These are phyloP conservation scores for Peronosclerospora sorghi DNA, from an alignment of 352 stramenopile species.

Conservation along the genomic window DNA sequence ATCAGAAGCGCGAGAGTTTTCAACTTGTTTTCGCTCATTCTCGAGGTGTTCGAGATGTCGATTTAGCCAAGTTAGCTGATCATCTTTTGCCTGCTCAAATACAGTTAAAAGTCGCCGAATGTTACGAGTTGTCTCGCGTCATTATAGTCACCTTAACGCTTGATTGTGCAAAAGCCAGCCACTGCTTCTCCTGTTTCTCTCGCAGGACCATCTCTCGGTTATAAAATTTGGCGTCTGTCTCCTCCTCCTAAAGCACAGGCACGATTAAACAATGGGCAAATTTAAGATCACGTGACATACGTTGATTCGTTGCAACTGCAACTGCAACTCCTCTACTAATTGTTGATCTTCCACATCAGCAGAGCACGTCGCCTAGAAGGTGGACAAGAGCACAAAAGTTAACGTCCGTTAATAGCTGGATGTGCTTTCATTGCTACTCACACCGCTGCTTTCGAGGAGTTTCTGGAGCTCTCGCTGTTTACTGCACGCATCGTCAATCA, in stretches of 20 bases:
- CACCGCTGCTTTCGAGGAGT: constrained; percentile 17
- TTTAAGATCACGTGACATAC: constrained; percentile 4
- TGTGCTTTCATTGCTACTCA: constrained; percentile 8
- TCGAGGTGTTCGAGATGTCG: constrained; percentile 23
- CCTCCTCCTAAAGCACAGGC: constrained; percentile 9
- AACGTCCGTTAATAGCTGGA: no score
- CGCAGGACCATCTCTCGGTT: constrained; percentile 23
- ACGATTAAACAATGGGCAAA: not conserved
- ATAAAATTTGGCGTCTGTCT: constrained; percentile 13
- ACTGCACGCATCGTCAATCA: constrained; percentile 5
- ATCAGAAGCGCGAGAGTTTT: constrained; percentile 9
- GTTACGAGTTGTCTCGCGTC: not conserved
- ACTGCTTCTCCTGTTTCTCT: constrained; percentile 24
- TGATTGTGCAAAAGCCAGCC: constrained; percentile 20
- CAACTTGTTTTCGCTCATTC: constrained; percentile 18
- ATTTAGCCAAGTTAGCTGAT: constrained; percentile 31
- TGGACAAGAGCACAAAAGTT: not conserved
- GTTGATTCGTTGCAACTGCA: constrained; percentile 18
- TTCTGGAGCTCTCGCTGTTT: constrained; percentile 16
- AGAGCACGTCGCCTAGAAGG: constrained; percentile 17
- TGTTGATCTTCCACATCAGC: constrained; percentile 20
- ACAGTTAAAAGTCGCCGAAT: not conserved
- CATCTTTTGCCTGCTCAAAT: constrained; percentile 20
- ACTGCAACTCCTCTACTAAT: constrained; percentile 9
- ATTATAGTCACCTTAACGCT: constrained; percentile 23